phyloP scores from a whole-genome alignment of 169 alveolate species.

The Plasmodium gaboni region DNA sequence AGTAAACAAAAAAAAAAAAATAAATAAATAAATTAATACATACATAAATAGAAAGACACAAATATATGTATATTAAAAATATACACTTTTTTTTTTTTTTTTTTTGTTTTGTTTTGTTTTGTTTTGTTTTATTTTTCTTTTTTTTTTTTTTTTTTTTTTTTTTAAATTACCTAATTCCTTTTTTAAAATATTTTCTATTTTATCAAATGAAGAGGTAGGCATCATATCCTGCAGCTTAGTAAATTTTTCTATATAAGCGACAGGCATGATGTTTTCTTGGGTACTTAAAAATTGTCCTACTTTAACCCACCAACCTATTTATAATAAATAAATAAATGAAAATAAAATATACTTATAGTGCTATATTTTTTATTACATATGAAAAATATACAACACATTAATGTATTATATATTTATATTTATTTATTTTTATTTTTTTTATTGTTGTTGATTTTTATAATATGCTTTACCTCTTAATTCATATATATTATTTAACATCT shows the following conservation, averaged over 20 bases:
- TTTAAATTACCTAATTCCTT: conserved; percentile 85
- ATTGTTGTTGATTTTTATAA: background rate
- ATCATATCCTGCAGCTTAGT: conserved; percentile 91
- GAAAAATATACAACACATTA: too few relatives aligned
- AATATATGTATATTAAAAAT: too few relatives aligned
- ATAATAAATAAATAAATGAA: background rate
- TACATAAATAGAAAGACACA: too few relatives aligned
- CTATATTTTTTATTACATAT: too few relatives aligned
- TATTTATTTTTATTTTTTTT: background rate
- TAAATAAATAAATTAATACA: too few relatives aligned
- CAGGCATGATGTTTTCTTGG: conserved; percentile 91
- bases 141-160: too few relatives aligned
- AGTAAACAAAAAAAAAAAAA: background rate
- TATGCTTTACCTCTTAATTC: conserved; percentile 84
- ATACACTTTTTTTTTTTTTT: too few relatives aligned
- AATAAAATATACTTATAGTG: too few relatives aligned
- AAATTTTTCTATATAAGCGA: conserved; percentile 89
- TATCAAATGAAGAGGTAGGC: conserved; percentile 88
- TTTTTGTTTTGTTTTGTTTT: too few relatives aligned
- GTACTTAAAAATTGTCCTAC: conserved; percentile 94
- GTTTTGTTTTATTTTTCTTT: too few relatives aligned
- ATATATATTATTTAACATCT: conserved; percentile 89
- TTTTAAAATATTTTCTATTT: conserved; percentile 83
- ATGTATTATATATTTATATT: too few relatives aligned
- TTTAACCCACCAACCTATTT: conserved; percentile 94